Conservation (phyloP, 2,329 filamentous ascomycete genomes). For the Endocalyx cinctus region DNA sequence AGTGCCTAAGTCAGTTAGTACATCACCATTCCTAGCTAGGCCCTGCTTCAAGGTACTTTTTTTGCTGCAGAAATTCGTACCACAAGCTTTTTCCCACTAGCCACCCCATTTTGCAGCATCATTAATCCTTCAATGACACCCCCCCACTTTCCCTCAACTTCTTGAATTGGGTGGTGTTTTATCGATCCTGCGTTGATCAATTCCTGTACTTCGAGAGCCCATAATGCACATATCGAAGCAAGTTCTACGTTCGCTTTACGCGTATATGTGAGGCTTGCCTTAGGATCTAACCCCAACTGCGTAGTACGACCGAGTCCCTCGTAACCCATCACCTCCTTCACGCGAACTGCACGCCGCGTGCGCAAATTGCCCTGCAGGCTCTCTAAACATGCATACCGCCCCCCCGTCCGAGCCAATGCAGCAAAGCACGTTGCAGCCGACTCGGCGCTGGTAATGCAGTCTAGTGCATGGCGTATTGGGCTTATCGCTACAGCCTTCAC, state of each 20-base stretch:
- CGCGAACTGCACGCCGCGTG: slow-evolving; percentile 17
- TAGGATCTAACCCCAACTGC: no score
- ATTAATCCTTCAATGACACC: not conserved
- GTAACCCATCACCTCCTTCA: slow-evolving; percentile 1
- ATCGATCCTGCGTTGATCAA: not conserved
- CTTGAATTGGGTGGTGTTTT: not conserved
- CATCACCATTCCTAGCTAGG: no score
- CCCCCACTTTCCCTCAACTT: not conserved
- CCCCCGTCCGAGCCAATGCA: slow-evolving; percentile 23
- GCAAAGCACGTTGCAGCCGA: slow-evolving; percentile 22
- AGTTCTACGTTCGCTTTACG: not conserved
- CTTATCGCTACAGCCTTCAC: not conserved
- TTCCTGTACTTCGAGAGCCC: not conserved
- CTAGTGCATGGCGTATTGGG: slow-evolving; percentile 21
- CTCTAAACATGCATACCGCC: slow-evolving; percentile 29
- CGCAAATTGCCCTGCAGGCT: slow-evolving; percentile 12
- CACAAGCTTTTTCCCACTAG: not conserved
- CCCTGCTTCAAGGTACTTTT: no score
- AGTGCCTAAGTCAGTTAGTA: no score
- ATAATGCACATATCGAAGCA: not conserved
- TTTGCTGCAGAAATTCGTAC: not conserved
- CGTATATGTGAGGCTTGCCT: not conserved
- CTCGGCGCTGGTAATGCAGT: slow-evolving; percentile 26
- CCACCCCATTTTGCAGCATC: not conserved
- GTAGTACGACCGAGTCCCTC: not conserved